Evolutionary conservation across 371 early-diverging fungal genomes (phyloP), one percentile per base, ranked within the genome.

Genomic region (Blakeslea trispora): DNA sequence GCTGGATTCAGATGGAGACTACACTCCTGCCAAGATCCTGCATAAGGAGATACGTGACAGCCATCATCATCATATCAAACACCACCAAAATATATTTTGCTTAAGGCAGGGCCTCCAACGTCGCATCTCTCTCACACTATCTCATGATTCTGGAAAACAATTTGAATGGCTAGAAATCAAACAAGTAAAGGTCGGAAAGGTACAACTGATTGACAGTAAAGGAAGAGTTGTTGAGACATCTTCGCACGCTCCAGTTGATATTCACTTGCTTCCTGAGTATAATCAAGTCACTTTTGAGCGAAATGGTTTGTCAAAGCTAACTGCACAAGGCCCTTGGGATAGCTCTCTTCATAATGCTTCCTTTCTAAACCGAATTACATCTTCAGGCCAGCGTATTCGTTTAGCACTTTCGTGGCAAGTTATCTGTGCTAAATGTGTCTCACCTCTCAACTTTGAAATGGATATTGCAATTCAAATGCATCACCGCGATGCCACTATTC

Each of bases 51-150:
- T 47, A 4, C 41, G 46, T 23, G 55, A 55, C 6, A 18, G 23
- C 9, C 37, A 37, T 37, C 55, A 49, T 1, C 40, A 46, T 39
- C 35, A 63, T 66, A 19, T 46, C 63, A 28, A 70, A 67, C 59
- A 79, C 49, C 50, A 54, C 66, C 49, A 53, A 64, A 22, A 69
- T 61, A 63, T 41, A 1, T 91, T 91, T 57, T 65, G 80, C 34
- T 66, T 92, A 47, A 79, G 87, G n/a, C 93, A 93, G 62, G 93
- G 93, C 4, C 54, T 92, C 19, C 92, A 92, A 64, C 70, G 92
- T 1, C 86, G 91, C 17, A 71, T 93, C 41, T 62, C 75, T 8
- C 41, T 92, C 8, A 70, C 78, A 1, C 50, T 93, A 5, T 70
- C 77, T 0, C 93, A 92, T 55, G 82, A 82, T 32, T 75, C 85